Evolutionary conservation across 768 basidiomycete species (phyloP), one percentile per base, ranked within the genome.

Genomic region (Tricholoma bakamatsutake): DNA sequence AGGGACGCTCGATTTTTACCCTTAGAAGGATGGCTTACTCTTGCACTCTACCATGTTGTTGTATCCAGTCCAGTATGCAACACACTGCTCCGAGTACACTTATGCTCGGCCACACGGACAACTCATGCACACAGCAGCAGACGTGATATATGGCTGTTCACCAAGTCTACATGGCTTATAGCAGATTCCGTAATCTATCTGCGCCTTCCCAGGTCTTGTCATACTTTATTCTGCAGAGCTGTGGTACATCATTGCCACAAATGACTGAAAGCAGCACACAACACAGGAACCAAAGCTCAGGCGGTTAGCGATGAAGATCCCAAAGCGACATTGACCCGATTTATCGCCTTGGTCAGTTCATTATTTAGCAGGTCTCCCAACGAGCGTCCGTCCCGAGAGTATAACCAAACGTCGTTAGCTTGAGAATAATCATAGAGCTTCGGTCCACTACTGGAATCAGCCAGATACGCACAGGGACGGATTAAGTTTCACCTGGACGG

Each of bases 361-460:
- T 75, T 70, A 50, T 87, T 83, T 37, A 96, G 71, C 49, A 94
- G 71, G 8, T 74, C 70, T 8, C 81, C 77, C 61, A 96, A 67
- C 3, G 79, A 74, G 39, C 71, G 71, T 18, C 80, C 81, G 54
- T 92, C 87, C 45, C 94, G 80, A 6, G 75, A 69, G 66, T 95
- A 94, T 30, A 88, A 71, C 94, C 94, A 97, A 53, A 78, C 74
- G 50, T 80, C 78, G 33, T 71, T 67, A 31, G 67, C 67, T 55
- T 75, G 70, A 30, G 77, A 75, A 59, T 87, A 94, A 70, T 94
- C 92, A 64, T 92, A 96, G 28, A 94, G 84, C 72, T 95, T 95
- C 15, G 94, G 94, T 9, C 94, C 94, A 64, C 94, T 96, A 63
- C 35, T 35, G 17, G 27, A 39, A 24, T 54, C 11, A 40, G 18